A percentile compares a stretch with the other conserved stretches of the same genome.
Conservation (phyloP, 768 basidiomycete species). For the Calocybe gangraenosa region DNA sequence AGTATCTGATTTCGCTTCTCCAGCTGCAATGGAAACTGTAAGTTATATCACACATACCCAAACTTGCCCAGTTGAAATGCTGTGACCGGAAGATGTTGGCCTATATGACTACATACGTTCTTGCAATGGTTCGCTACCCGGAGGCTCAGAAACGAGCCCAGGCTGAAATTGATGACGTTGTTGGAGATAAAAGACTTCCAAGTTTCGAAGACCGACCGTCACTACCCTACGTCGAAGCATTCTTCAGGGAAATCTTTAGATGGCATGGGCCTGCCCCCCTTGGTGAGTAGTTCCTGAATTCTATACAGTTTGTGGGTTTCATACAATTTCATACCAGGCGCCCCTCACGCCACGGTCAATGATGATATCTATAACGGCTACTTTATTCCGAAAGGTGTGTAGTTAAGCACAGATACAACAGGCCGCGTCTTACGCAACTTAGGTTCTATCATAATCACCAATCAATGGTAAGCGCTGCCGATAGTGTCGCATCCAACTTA, state of each 20-base stretch:
- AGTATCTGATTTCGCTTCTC: background rate
- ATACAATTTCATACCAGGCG: background rate
- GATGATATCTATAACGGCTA: constrained; percentile 12
- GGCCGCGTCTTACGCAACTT: background rate
- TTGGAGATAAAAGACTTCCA: no score
- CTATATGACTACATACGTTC: constrained; percentile 9
- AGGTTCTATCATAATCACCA: constrained; percentile 5
- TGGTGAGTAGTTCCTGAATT: no score
- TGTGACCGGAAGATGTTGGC: constrained; percentile 6
- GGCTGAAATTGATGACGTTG: no score
- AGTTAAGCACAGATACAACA: background rate
- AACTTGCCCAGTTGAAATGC: background rate
- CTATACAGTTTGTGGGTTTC: no score
- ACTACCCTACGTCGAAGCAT: no score
- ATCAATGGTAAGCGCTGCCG: background rate
- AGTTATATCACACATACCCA: background rate
- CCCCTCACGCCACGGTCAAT: constrained; percentile 2
- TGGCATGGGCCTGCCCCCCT: no score
- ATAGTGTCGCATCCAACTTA: background rate
- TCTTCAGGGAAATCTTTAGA: no score
- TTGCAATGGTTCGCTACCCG: no score
- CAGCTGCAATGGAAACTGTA: constrained; percentile 9
- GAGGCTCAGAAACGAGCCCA: no score
- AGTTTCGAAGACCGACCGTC: no score
- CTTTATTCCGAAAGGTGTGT: constrained; percentile 9